Evolutionary conservation across 2,329 filamentous ascomycete genomes (phyloP).

Genomic region (Colletotrichum viniferum): DNA sequence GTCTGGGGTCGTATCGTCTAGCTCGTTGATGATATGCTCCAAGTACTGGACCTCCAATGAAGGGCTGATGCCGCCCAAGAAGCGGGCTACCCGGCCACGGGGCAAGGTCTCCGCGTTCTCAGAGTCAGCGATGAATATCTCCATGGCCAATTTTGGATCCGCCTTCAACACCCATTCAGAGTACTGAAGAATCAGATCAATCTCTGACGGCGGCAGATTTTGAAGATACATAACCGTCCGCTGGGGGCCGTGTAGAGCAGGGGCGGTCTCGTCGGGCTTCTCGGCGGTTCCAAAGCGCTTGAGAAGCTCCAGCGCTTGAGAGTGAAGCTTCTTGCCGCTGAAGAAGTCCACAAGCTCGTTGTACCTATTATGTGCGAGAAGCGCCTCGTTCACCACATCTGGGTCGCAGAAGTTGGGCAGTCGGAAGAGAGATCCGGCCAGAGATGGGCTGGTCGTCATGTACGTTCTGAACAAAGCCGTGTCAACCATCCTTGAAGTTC

Average conservation of each 20-base stretch:
- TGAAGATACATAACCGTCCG: slow-evolving; percentile 91
- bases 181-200: slow-evolving; percentile 91
- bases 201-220: slow-evolving; percentile 82
- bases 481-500: slow-evolving; percentile 85
- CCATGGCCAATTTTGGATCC: slow-evolving; percentile 81
- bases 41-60: slow-evolving; percentile 81
- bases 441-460: slow-evolving; percentile 86
- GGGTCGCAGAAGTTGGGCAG: slow-evolving; percentile 98
- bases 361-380: slow-evolving; percentile 87
- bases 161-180: slow-evolving; percentile 83
- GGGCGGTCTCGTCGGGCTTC: slow-evolving; percentile 53
- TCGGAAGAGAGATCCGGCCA: slow-evolving; percentile 89
- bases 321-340: slow-evolving; percentile 91
- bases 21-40: slow-evolving; percentile 87
- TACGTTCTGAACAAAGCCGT: slow-evolving; percentile 94
- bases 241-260: slow-evolving; percentile 75
- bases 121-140: slow-evolving; percentile 90
- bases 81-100: slow-evolving; percentile 74
- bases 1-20: slow-evolving; percentile 82
- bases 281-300: slow-evolving; percentile 75
- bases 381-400: slow-evolving; percentile 89
- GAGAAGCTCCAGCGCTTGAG: slow-evolving; percentile 82
- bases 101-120: slow-evolving; percentile 89
- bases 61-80: slow-evolving; percentile 71
- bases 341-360: slow-evolving; percentile 97